A percentile compares a stretch with the other conserved stretches of the same genome.
Evolutionary conservation across 352 stramenopile species (phyloP).

Genomic region (Phytophthora boehmeriae): DNA sequence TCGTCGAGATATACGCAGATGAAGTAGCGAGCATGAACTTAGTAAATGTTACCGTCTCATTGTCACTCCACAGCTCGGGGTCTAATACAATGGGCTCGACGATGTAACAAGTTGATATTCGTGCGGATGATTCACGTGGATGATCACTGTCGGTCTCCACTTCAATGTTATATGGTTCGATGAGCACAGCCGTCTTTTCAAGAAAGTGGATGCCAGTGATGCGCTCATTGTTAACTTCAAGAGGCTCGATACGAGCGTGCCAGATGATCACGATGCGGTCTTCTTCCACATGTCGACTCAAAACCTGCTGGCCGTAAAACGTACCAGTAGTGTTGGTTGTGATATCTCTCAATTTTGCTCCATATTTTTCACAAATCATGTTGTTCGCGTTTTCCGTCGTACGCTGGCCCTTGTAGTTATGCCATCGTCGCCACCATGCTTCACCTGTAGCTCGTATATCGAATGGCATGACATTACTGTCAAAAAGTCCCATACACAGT

Average conservation of each 20-base stretch:
- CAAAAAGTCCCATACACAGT: slow-evolving; percentile 45
- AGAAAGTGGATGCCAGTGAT: slow-evolving; percentile 48
- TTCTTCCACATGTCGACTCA: slow-evolving; percentile 57
- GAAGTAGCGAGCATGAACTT: slow-evolving; percentile 47
- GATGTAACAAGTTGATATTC: slow-evolving; percentile 59
- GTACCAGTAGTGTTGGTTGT: slow-evolving; percentile 48
- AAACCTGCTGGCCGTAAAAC: slow-evolving; percentile 61
- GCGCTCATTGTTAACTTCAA: slow-evolving; percentile 50
- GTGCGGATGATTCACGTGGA: slow-evolving; percentile 34
- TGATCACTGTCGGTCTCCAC: slow-evolving; percentile 3
- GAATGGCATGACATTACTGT: slow-evolving; percentile 40
- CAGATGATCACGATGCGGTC: slow-evolving; percentile 67
- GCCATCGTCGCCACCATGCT: slow-evolving; percentile 43
- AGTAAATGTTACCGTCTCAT: slow-evolving; percentile 34
- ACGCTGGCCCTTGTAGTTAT: slow-evolving; percentile 29
- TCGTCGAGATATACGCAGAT: slow-evolving; percentile 36
- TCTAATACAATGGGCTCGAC: slow-evolving; percentile 51
- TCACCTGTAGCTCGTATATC: slow-evolving; percentile 31
- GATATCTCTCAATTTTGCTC: slow-evolving; percentile 47
- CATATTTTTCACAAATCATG: slow-evolving; percentile 58
- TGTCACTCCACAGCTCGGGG: slow-evolving; percentile 29
- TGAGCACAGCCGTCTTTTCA: slow-evolving; percentile 62
- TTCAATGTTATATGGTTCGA: slow-evolving; percentile 37
- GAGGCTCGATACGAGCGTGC: slow-evolving; percentile 54
- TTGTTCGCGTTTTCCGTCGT: slow-evolving; percentile 34